Conservation (phyloP, 2,329 filamentous ascomycete genomes). For the Colletotrichum lindemuthianum region DNA sequence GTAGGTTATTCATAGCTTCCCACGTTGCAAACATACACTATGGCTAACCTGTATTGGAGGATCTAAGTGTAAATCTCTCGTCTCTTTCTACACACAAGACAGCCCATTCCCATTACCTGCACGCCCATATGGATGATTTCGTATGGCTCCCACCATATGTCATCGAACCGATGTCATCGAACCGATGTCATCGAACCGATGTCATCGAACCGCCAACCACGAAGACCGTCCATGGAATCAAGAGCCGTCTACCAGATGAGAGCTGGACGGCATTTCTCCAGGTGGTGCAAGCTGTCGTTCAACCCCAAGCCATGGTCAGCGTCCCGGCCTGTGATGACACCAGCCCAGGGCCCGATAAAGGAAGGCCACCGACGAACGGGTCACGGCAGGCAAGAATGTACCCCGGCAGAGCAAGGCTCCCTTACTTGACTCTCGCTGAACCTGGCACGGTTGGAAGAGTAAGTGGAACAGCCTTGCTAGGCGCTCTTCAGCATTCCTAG, state of each 20-base stretch:
- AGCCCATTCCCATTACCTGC: not conserved
- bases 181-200: not conserved
- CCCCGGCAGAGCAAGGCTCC: not conserved
- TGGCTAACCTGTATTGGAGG: not conserved
- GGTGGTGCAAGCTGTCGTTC: not conserved
- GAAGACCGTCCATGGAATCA: too few relatives aligned
- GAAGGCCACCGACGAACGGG: not conserved
- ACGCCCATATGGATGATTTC: not conserved
- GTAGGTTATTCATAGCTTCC: slow-evolving; percentile 11
- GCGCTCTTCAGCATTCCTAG: not conserved
- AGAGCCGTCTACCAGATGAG: too few relatives aligned
- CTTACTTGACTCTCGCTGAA: not conserved
- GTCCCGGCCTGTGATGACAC: not conserved
- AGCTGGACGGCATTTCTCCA: not conserved
- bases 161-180: slow-evolving; percentile 5
- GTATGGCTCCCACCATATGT: not conserved
- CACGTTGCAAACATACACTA: slow-evolving; percentile 3
- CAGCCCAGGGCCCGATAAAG: not conserved
- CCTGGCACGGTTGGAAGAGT: not conserved
- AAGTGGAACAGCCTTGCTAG: too few relatives aligned
- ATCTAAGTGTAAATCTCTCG: not conserved
- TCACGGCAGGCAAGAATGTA: not conserved
- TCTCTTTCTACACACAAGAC: not conserved
- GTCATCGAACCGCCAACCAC: slow-evolving; percentile 3
- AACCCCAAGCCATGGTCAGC: not conserved